Evolutionary conservation across 345 rosid genomes (phyloP), one percentile per base, ranked within the genome.

Genomic region (Dipteronia dyeriana): DNA sequence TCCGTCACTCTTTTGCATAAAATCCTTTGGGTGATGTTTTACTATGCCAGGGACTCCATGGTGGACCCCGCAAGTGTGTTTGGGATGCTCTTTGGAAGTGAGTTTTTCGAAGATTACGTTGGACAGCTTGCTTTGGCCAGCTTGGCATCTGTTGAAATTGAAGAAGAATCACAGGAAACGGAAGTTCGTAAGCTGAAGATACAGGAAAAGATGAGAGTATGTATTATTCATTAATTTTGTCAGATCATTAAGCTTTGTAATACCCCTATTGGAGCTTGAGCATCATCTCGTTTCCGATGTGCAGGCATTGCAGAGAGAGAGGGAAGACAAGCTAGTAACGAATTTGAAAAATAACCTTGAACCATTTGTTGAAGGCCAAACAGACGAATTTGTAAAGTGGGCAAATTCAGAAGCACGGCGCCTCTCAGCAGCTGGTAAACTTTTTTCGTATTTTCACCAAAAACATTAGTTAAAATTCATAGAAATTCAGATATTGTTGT

Each of bases 21-120:
- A 59, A n/a, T 9, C 49, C 31, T 4, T 56, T 20, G 22, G 62
- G 17, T 5, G n/a, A 56, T 17, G 49, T 56, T 31, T 41, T 34
- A 41, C 25, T 69, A 69, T 85, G 68, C 60, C 78, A 97, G 99
- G 87, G 96, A 90, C 39, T 69, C 88, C 66, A 97, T 97, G 97
- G 75, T 91, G 79, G 99, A 97, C 66, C 96, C 99, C 82, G 77
- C 97, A 59, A 86, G 94, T 63, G 97, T 96, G 9, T 96, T 96
- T 79, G 97, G 98, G 59, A 92, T 92, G 98, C 86, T 92, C 59
- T 94, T 96, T 64, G 98, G 97, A 51, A 94, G 98, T 49, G 97
- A 96, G 41, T 80, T 59, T 71, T 96, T 96, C 81, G 99, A 96
- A 79, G 99, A 96, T 69, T 96, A 94, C 64, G 69, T 94, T 75